phyloP scores from a whole-genome alignment of 108 stramenopile genomes.

The Cyclotella atomus region DNA sequence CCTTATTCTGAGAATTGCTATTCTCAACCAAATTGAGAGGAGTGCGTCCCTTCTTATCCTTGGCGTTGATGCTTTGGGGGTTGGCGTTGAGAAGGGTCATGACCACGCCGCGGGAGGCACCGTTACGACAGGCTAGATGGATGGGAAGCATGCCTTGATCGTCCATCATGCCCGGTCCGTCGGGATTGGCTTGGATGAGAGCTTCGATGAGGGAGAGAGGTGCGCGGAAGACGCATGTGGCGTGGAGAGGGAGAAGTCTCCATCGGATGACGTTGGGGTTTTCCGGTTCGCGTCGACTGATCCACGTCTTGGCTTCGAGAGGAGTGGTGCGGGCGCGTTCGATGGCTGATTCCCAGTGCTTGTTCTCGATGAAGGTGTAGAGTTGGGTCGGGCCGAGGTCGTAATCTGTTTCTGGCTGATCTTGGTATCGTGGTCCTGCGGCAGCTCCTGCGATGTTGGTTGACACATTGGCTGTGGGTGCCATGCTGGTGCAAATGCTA shows the following conservation, averaged over 20 bases:
- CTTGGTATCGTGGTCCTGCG: conserved; percentile 38
- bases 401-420: conserved; percentile 80
- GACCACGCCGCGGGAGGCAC: conserved; percentile 87
- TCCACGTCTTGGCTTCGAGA: conserved; percentile 79
- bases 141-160: conserved; percentile 92
- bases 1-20: conserved; percentile 77
- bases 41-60: conserved; percentile 81
- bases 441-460: neutral
- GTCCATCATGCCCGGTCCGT: conserved; percentile 81
- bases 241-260: conserved; percentile 83
- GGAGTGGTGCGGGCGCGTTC: conserved; percentile 67
- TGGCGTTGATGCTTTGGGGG: conserved; percentile 66
- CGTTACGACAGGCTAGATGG: conserved; percentile 87
- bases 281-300: conserved; percentile 65
- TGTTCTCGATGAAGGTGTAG: conserved; percentile 83
- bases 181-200: conserved; percentile 71
- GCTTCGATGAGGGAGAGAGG: conserved; percentile 79
- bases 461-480: neutral
- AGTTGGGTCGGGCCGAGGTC: conserved; percentile 77
- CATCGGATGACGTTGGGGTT: conserved; percentile 66
- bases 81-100: conserved; percentile 70
- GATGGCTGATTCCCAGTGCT: conserved; percentile 84
- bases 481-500: conserved; percentile 12
- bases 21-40: conserved; percentile 75
- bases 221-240: conserved; percentile 79